Evolutionary conservation across 768 basidiomycete genomes (phyloP), one percentile per base, ranked within the genome.

Genomic region (Agaricus subrufescens): DNA sequence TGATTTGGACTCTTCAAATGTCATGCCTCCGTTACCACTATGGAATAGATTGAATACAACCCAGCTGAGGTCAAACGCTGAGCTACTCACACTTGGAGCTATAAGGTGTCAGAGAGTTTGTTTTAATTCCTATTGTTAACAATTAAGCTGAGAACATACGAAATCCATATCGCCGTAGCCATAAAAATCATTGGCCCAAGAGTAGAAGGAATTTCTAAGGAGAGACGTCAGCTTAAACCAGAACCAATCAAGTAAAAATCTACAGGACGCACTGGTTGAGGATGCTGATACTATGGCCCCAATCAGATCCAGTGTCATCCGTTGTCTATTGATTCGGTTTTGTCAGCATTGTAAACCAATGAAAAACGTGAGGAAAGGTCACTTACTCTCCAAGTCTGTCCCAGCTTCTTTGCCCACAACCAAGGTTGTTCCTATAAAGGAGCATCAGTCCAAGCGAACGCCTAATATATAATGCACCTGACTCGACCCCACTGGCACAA

Each of bases 131-230:
- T 23, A 40, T 3, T 23, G 34, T 34, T 34, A 34, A 49, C 3
- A 44, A 45, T 42, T 34, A 25, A 56, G 52, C 56, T 50, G 38
- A 39, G 38, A 3, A 15, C 19, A 25, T 50, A 85, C 85, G 50
- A 87, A 85, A 66, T 87, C 85, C 71, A 87, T 70, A 64, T 87
- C 85, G 57, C 86, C 86, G 57, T 79, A 80, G 14, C 84, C 85
- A 58, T 82, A 85, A 63, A 86, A 86, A 66, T 86, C 84, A 4
- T 80, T 78, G 3, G 83, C 80, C 71, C 75, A 80, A 0, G 84
- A 75, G 60, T 75, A 72, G 66, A 87, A 86, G 2, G 85, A 86
- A 60, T 85, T 86, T 54, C 84, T 87, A 44, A 11, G 7, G 34
- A 34, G 34, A 34, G 11, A 8, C 8, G 7, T 34, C 34, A 27